Percentiles rank a stretch among this genome's conserved stretches.
Evolutionary conservation across 1,284 basidiomycete genomes (phyloP).

Genomic region (Fomitopsis betulina): DNA sequence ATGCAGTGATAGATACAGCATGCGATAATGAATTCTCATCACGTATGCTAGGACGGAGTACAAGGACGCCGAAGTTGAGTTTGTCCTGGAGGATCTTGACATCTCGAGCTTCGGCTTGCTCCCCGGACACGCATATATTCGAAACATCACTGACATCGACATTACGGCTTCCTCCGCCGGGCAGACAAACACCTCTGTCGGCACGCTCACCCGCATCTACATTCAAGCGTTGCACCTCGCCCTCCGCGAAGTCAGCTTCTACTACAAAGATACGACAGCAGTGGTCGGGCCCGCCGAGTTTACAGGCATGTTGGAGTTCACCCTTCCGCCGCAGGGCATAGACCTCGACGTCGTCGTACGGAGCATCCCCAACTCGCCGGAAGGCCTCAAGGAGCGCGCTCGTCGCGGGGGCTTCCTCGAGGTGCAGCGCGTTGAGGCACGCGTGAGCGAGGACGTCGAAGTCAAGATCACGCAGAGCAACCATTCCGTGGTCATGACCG

Average conservation of each 20-base stretch:
- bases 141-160: constrained; percentile 69
- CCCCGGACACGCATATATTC: constrained; percentile 66
- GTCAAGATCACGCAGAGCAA: constrained; percentile 54
- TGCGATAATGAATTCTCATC: background rate
- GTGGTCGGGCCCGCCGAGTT: constrained; percentile 48
- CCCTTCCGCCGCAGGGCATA: constrained; percentile 58
- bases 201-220: constrained; percentile 58
- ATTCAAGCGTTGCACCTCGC: constrained; percentile 58
- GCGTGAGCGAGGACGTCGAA: constrained; percentile 47
- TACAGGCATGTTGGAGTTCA: constrained; percentile 56
- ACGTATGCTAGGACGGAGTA: constrained; percentile 51
- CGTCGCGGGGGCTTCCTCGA: constrained; percentile 45
- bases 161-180: constrained; percentile 43
- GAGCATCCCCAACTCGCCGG: constrained; percentile 47
- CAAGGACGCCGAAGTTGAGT: constrained; percentile 58
- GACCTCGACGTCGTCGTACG: constrained; percentile 62
- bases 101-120: constrained; percentile 58
- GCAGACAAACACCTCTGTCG: constrained; percentile 42
- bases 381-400: constrained; percentile 38
- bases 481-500: constrained; percentile 50
- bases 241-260: constrained; percentile 65
- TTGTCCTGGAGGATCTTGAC: constrained; percentile 68
- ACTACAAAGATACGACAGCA: constrained; percentile 56
- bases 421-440: constrained; percentile 48
- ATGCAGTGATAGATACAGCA: constrained; percentile 12